These are phyloP conservation scores for Penicillium taxi DNA, from an alignment of 495 filamentous ascomycete genomes.

Conservation along the genomic window DNA sequence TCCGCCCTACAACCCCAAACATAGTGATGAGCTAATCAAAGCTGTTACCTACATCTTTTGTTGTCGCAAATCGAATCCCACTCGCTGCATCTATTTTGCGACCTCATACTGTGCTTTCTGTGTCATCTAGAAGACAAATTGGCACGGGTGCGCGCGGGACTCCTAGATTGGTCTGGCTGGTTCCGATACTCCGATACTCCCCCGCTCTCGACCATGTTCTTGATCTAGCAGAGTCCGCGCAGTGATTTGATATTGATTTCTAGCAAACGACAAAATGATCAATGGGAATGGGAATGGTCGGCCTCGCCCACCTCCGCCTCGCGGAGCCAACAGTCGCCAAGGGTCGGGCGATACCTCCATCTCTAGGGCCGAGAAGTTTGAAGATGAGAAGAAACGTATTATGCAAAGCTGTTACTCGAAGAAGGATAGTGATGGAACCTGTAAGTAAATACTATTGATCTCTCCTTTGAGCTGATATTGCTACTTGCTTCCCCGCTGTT, in stretches of 20 bases:
- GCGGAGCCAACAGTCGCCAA: slow-evolving; percentile 29
- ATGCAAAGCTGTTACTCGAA: slow-evolving; percentile 87
- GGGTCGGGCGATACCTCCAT: slow-evolving; percentile 29
- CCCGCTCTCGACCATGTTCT: slow-evolving; percentile 31
- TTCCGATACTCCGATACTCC: slow-evolving; percentile 18
- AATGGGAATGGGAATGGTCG: no score
- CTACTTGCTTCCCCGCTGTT: neutral
- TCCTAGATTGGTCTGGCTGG: slow-evolving; percentile 7
- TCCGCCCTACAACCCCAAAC: slow-evolving; percentile 27
- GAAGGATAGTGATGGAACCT: slow-evolving; percentile 70
- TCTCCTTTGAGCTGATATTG: neutral
- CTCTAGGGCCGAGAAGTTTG: slow-evolving; percentile 80
- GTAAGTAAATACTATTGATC: slow-evolving; percentile 43
- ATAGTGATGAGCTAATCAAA: slow-evolving; percentile 24
- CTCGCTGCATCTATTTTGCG: neutral
- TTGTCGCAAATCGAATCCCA: slow-evolving; percentile 3
- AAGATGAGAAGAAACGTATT: slow-evolving; percentile 91
- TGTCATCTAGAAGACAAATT: no score
- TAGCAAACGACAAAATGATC: slow-evolving; percentile 20
- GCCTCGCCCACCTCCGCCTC: slow-evolving; percentile 30
- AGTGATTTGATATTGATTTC: slow-evolving; percentile 25
- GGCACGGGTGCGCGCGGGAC: slow-evolving; percentile 11
- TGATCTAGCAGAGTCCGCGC: slow-evolving; percentile 22
- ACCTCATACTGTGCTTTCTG: slow-evolving; percentile 7
- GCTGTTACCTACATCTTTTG: slow-evolving; percentile 7